Evolutionary conservation across 2,329 filamentous ascomycete species (phyloP), one percentile per base, ranked within the genome.

Genomic region (Leptographium galeiforme): DNA sequence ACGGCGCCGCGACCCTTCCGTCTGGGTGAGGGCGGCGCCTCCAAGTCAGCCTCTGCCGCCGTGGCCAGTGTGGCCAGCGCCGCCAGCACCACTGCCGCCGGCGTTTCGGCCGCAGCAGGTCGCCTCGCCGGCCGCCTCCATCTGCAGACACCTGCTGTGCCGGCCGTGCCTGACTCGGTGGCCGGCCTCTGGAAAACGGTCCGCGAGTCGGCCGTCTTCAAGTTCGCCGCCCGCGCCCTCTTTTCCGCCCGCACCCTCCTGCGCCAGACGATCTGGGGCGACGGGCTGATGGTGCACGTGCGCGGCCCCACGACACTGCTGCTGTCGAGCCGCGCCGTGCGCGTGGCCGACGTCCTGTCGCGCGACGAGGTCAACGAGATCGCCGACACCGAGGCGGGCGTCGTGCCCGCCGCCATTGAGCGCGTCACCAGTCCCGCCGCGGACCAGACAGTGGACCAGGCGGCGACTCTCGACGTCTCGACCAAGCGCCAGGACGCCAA

Each of bases 221-320:
- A 84, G 63, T 72, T 78, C 10, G 59, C 89, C 1, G 77, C 82
- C 44, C 75, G 76, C n/a, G 63, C 81, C 34, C 67, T 85, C 8
- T 87, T 86, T 67, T 78, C 72, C 40, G 59, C 94, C 19, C 81
- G 89, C 56, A 95, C 89, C 0, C 83, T 84, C 70, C 75, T 84
- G 44, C 78, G 90, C 56, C 79, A 87, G 62, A 87, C 87, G 1
- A 86, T 98, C 54, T 97, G 89, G 88, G 93, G 93, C 25, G 93
- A 98, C 65, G 73, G 91, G 69, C 74, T 97, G 32, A 97, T 97
- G 68, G 72, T 98, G 36, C 86, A 87, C 63, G 96, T 98, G 65
- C 79, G 84, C 54, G 93, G 93, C 0, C 93, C 93, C 2, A 80
- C 79, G 7, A 96, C 87, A 2, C 79, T 98, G 49, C 75, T 97